Base-by-base conservation (phyloP, 768 basidiomycete species). In the Melanogaster broomeanus region DNA sequence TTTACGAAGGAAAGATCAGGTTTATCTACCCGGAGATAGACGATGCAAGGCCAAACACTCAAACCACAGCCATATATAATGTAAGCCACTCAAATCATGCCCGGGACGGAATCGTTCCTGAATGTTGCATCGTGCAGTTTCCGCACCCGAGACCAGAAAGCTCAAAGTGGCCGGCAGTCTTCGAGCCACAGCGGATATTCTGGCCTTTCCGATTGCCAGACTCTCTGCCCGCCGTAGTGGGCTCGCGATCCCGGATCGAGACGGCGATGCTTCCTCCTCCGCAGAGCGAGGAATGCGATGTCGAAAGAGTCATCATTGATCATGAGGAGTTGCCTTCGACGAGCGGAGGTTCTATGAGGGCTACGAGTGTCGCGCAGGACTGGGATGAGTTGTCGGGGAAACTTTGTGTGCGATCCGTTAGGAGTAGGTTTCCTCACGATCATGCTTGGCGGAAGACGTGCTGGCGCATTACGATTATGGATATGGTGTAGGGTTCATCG, bases 301-400 rank as follows among this genome's bases (percentile, higher is more conserved):
- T 65, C 8, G 38, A 56, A 24, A 65, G 58, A 39, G 16, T 56
- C 6, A 22, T 67, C 16, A 31, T 67, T 4, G 62, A 69, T 33
- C 51, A 65, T 7, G 57, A 64, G 7, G 65, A 67, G 12, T 16
- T 56, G 10, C 42, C 39, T 2, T 50, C 55, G 0, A 45, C 48
- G 12, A 47, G 25, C 3, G 51, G 59, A 3, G 31, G 51, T 28
- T 34, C 24, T 21, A 7, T 41, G 4, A 9, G 40, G 8, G 6
- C 62, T 2, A 49, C 57, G 12, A 56, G 58, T n/a, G 61, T 65
- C 28, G 54, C 57, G n/a, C 58, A 69, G 38, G 65, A 69, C n/a
- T 67, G 66, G 66, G 66, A 67, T 11, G 67, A 69, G 45, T 30
- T 67, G 7, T 61, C 67, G 1, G 66, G 65, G 4, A 67, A 49